Evolutionary conservation across 805 yeast genomes (phyloP), one percentile per base, ranked within the genome.

Genomic region (Ogataea nonfermentans): DNA sequence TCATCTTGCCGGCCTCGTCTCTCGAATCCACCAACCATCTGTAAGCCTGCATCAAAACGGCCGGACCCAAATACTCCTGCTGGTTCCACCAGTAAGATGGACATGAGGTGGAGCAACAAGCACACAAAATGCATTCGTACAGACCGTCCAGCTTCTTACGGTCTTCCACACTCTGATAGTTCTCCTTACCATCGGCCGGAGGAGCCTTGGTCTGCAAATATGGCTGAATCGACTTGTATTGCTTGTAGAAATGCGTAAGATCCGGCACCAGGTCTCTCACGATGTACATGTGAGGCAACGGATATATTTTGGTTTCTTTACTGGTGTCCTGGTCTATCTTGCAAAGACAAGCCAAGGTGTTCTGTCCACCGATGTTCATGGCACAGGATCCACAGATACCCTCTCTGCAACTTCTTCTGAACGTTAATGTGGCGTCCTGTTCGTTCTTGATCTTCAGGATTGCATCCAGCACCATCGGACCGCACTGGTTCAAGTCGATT

Each of bases 31-130:
- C 79, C 75, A 93, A 81, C 99, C 99, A 93, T 74, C 99, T 84
- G 78, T 81, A 93, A 40, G 98, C 97, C 76, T 93, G 99, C 96
- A 93, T 86, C 66, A 93, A 78, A 40, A 93, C 98, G 22, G 99
- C 99, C 17, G 99, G 99, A 42, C 99, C 99, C 56, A 93, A 73
- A 70, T 93, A 93, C 74, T 93, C 95, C 70, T 90, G 95, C 72
- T 88, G 96, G 72, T 93, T 93, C 99, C 99, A 93, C 99, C 99
- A 93, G 78, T 93, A 93, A 3, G 98, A 90, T 39, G 99, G 99
- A 74, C 99, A 93, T 13, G 98, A 82, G 37, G 99, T 93, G 24
- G 97, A 90, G 70, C 99, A 91, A 71, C 99, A 90, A 9, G 99
- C 99, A 73, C 99, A 91, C 62, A 91, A 73, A 58, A 91, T 91